Percentiles rank a stretch among this genome's conserved stretches.
Evolutionary conservation across 306 rosid species (phyloP).

Genomic region (Calophaca sinica): DNA sequence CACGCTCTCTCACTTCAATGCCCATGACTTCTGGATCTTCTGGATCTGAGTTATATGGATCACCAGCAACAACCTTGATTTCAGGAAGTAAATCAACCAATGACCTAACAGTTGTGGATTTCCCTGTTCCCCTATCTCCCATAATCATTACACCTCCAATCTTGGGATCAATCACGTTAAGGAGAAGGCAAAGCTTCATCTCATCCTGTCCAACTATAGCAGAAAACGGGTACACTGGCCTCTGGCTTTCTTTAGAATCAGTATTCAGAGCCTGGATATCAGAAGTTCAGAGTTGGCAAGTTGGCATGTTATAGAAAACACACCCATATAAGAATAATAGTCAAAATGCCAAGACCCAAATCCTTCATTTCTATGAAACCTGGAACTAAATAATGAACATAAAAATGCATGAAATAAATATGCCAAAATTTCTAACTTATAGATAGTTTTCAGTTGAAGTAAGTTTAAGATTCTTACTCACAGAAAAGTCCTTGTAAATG

Average conservation of each 20-base stretch:
- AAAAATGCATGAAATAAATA: not conserved
- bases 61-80: constrained; percentile 81
- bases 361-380: not conserved
- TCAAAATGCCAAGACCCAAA: constrained; percentile 10
- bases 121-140: constrained; percentile 98
- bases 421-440: not conserved
- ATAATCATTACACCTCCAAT: constrained; percentile 98
- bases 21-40: constrained; percentile 96
- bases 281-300: constrained; percentile 40
- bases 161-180: constrained; percentile 94
- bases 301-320: constrained; percentile 20
- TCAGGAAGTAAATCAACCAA: constrained; percentile 93
- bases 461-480: constrained; percentile 8
- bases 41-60: constrained; percentile 94
- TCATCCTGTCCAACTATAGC: constrained; percentile 98
- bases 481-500: not conserved
- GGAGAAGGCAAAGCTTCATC: constrained; percentile 93
- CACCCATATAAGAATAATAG: not conserved
- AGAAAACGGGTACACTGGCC: constrained; percentile 93
- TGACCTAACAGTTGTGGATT: constrained; percentile 89
- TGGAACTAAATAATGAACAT: not conserved
- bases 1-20: constrained; percentile 75
- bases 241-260: constrained; percentile 66
- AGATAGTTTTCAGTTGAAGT: not conserved
- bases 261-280: constrained; percentile 61